phyloP scores from a whole-genome alignment of 306 rosid genomes.

The Acmispon strigosus region DNA sequence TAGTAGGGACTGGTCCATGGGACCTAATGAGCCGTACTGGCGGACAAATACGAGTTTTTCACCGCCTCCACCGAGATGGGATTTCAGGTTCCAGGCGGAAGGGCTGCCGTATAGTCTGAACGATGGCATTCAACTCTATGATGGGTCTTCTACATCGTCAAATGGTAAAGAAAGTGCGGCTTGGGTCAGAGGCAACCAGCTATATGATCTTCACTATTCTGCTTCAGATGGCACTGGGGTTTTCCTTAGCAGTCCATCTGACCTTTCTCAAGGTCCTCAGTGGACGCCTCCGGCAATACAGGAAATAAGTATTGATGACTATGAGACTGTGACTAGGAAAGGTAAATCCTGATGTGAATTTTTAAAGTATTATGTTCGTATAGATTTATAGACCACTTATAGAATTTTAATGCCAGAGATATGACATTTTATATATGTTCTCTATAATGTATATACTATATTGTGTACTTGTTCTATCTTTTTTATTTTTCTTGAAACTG shows the following conservation, averaged over 20 bases:
- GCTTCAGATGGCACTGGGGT: constrained; percentile 72
- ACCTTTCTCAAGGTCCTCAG: constrained; percentile 71
- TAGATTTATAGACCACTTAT: neutral
- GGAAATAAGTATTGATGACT: constrained; percentile 73
- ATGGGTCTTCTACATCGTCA: constrained; percentile 64
- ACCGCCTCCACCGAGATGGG: constrained; percentile 53
- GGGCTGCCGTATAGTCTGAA: constrained; percentile 49
- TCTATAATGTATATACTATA: neutral
- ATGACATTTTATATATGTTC: neutral
- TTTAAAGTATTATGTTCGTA: neutral
- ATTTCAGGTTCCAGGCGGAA: constrained; percentile 71
- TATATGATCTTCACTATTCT: constrained; percentile 62
- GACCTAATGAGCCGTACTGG: constrained; percentile 88
- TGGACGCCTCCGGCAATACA: constrained; percentile 59
- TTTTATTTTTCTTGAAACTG: neutral
- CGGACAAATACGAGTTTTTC: constrained; percentile 73
- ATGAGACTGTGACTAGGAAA: constrained; percentile 49
- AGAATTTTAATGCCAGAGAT: neutral
- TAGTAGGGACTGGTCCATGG: constrained; percentile 92
- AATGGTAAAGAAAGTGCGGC: constrained; percentile 59
- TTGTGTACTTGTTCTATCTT: neutral
- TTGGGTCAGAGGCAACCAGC: constrained; percentile 70
- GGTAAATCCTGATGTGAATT: constrained; percentile 36
- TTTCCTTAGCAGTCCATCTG: constrained; percentile 61
- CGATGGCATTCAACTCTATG: constrained; percentile 48